Evolutionary conservation across 164 flowering plant genomes (phyloP), one percentile per base, ranked within the genome.

Genomic region (Kingdonia uniflora): DNA sequence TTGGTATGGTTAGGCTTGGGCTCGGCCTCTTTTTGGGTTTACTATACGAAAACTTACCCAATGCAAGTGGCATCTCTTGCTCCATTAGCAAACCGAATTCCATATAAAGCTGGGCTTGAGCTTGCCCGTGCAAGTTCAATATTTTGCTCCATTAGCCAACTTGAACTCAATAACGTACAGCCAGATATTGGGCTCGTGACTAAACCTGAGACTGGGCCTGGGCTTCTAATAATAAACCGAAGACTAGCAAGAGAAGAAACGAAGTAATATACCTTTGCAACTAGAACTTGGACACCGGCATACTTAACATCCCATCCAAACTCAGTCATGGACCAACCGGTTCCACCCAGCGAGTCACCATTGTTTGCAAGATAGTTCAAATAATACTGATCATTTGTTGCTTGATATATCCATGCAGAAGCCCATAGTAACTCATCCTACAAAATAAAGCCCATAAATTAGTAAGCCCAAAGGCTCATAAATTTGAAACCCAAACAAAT

Each of bases 361-460:
- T 89, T 86, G 17, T 60, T 52, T 2, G 73, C 80, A 6, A 82
- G 74, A 64, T 84, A 90, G 52, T 68, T 60, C 75, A 82, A 67
- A 64, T 90, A 90, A 43, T 70, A 72, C 60, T 70, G 63, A 22
- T 74, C 69, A 58, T 77, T 61, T 2, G 90, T 79, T 26, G 97
- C 95, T 14, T 74, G 78, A 39, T 78, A 81, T 71, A 90, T 51
- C 97, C 97, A 89, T 6, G 85, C 79, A 5, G 95, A 86, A 19
- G 95, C 86, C 98, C 98, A 87, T 11, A 91, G 64, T 68, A 91
- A 69, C 65, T 91, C 96, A 57, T 91, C 98, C 98, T 91, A 55
- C 37, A 55, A 48, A 49, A 37, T 5, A 8, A 25, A 44, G 13
- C 25, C 38, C 33, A 6, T 4, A 11, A 11, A 12, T 37, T 19